Conservation (phyloP, 1,139 yeast species). For the Tardiomyces blankii region DNA sequence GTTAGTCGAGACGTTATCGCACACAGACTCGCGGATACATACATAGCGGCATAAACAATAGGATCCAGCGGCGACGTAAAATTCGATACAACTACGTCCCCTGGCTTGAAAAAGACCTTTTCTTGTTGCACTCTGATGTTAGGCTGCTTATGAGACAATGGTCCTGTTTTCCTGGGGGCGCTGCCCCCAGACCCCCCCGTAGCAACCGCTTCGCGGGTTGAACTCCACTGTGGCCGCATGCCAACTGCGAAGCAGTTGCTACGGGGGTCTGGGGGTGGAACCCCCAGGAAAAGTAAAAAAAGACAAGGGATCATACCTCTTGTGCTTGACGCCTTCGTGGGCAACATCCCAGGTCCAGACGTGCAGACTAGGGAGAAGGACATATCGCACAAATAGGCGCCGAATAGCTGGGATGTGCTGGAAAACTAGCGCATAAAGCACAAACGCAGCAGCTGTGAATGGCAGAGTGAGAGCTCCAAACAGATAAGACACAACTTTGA, state of each 20-base stretch:
- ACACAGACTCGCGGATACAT: no score
- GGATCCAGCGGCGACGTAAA: constrained; percentile 30
- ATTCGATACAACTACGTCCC: constrained; percentile 28
- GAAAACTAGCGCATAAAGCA: constrained; percentile 9
- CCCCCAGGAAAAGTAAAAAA: no score
- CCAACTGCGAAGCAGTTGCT: constrained; percentile 9
- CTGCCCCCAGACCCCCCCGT: constrained; percentile 10
- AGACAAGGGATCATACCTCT: not conserved
- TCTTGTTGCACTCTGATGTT: not conserved
- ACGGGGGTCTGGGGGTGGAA: no score
- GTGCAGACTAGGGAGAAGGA: constrained; percentile 12
- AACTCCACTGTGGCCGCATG: no score
- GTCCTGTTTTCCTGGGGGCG: no score
- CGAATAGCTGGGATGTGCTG: constrained; percentile 8
- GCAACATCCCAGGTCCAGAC: constrained; percentile 10
- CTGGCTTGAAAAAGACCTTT: constrained; percentile 15
- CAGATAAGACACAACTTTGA: not conserved
- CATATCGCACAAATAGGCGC: constrained; percentile 6
- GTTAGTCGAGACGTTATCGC: not conserved
- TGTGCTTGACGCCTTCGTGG: constrained; percentile 8
- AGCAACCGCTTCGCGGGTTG: no score
- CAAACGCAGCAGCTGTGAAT: constrained; percentile 9
- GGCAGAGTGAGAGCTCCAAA: constrained; percentile 18
- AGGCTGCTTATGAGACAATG: no score
- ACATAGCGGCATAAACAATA: constrained; percentile 20